Conservation (phyloP, 352 stramenopile species). For the Phytopythium chamaehyphon region DNA sequence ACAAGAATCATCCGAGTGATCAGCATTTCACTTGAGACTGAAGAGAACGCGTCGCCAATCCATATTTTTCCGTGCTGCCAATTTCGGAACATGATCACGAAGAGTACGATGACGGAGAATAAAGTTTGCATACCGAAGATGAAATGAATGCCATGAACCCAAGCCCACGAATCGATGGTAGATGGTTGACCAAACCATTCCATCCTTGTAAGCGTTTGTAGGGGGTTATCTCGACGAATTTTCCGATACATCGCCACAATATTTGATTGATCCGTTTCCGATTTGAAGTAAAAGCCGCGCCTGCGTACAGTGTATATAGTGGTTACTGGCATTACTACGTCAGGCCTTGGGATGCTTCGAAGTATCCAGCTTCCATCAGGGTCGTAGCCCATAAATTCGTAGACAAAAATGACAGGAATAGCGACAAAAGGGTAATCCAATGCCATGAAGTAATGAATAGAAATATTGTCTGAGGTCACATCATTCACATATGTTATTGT, state of each 20-base stretch:
- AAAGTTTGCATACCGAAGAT: constrained; percentile 38
- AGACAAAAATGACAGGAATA: neutral
- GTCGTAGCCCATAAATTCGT: neutral
- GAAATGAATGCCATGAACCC: constrained; percentile 41
- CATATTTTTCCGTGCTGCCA: constrained; percentile 29
- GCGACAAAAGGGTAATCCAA: too few species aligned
- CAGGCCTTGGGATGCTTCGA: neutral
- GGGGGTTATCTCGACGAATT: constrained; percentile 13
- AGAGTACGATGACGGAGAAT: constrained; percentile 30
- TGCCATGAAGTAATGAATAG: too few species aligned
- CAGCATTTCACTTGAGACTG: constrained; percentile 31
- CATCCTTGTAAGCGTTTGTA: constrained; percentile 6
- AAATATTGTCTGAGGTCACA: too few species aligned
- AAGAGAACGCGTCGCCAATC: constrained; percentile 43
- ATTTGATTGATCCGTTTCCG: too few species aligned
- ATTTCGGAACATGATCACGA: constrained; percentile 35
- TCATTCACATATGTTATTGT: too few species aligned
- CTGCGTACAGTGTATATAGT: too few species aligned
- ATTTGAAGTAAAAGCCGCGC: too few species aligned
- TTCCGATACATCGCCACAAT: constrained; percentile 9
- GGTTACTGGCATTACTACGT: neutral
- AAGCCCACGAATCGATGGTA: constrained; percentile 41
- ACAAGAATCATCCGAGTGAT: constrained; percentile 26
- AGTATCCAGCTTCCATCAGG: neutral
- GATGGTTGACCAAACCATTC: constrained; percentile 4